Conservation (phyloP, 169 alveolate genomes). For the Cystoisospora suis region DNA sequence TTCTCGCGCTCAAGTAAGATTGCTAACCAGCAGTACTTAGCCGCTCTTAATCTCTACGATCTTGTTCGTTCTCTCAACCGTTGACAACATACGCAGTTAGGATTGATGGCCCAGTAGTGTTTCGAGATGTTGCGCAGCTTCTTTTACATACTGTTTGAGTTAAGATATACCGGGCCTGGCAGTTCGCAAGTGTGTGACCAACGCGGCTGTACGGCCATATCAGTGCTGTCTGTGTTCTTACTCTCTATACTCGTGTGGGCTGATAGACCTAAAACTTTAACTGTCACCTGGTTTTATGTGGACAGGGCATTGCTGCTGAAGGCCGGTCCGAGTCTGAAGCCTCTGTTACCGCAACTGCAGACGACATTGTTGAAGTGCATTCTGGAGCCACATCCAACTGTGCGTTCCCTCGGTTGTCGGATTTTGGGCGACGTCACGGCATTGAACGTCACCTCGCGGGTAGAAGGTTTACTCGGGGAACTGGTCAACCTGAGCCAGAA, state of each 20-base stretch:
- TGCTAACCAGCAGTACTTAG: not conserved
- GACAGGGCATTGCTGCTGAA: constrained; percentile 67
- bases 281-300: too few relatives aligned
- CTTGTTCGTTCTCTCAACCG: not conserved
- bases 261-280: too few relatives aligned
- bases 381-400: constrained; percentile 63
- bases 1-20: constrained; percentile 61
- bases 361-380: constrained; percentile 75
- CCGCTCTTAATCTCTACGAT: not conserved
- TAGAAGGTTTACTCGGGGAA: constrained; percentile 67
- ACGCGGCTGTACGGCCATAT: too few relatives aligned
- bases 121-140: too few relatives aligned
- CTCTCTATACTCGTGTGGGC: too few relatives aligned
- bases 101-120: too few relatives aligned
- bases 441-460: constrained; percentile 55
- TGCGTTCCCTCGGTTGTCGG: constrained; percentile 51
- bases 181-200: too few relatives aligned
- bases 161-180: too few relatives aligned
- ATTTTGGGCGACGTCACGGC: constrained; percentile 59
- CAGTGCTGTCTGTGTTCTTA: too few relatives aligned
- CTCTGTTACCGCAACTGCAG: constrained; percentile 81
- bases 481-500: constrained; percentile 46
- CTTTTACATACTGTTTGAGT: too few relatives aligned
- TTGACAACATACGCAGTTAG: not conserved
- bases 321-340: constrained; percentile 70